Base-by-base conservation (phyloP, 2,329 filamentous ascomycete species). In the Fusarium kyushuense region DNA sequence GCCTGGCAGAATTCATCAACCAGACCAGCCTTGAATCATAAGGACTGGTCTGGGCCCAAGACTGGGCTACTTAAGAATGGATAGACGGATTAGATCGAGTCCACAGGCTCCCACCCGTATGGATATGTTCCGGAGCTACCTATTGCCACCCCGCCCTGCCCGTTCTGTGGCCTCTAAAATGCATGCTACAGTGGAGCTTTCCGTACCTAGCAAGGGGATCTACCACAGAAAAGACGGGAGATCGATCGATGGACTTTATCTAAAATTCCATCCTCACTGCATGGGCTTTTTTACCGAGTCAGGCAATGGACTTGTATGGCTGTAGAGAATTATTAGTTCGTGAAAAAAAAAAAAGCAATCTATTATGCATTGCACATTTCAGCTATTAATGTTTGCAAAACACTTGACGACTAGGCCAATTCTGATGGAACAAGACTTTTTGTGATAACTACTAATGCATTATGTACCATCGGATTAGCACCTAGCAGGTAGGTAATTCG, bases 221-320 rank as follows among this genome's bases (percentile, higher is more conserved):
- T 64, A 38, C 45, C 46, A 38, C 40, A 35, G 12, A 38, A 33
- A 51, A 12, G 25, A 65, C 25, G 17, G 41, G 32, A 48, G 60
- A 65, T 64, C 61, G 60, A 64, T 64, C 61, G 53, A 59, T 47
- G 11, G 12, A 19, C 35, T 35, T 47, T 40, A 51, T 27, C 47
- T 38, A 53, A 65, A 54, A 38, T 35, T 62, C 57, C 25, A 30
- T 32, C 27, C n/a, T 45, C 23, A 42, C 33, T 29, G 43, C 35
- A 45, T 56, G 32, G 32, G 13, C 38, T 49, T 58, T 29, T 43
- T 57, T 25, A 43, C 51, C 25, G 27, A 49, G 51, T 49, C 36
- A 63, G 49, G 19, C n/a, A 57, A 30, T 8, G 40, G 27, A 21
- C 19, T n/a, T 35, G 35, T 35, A 9, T 29, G 56, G 25, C 17